Evolutionary conservation across 306 rosid species (phyloP).

Genomic region (Notholithocarpus densiflorus): DNA sequence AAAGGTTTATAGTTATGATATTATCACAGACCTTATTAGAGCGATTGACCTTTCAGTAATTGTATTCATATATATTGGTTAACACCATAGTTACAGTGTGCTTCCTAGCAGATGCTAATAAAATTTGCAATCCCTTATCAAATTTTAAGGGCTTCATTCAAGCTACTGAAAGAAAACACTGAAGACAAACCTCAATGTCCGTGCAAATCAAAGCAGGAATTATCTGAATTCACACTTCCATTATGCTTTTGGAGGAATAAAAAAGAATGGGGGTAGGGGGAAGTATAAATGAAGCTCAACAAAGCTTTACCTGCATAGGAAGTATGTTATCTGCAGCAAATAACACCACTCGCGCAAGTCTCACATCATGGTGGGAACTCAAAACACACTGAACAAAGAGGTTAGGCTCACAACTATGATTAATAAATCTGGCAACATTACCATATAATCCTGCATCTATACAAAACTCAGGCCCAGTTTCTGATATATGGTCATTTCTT

Average conservation of each 20-base stretch:
- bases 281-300: not conserved
- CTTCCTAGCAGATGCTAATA: too few relatives aligned
- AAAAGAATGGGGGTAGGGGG: not conserved
- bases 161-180: not conserved
- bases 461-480: constrained; percentile 72
- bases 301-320: constrained; percentile 71
- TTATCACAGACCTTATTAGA: too few relatives aligned
- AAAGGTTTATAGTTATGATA: too few relatives aligned
- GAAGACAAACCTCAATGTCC: not conserved
- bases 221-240: not conserved
- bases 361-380: constrained; percentile 76
- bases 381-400: constrained; percentile 93
- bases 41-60: too few relatives aligned
- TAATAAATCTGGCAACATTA: constrained; percentile 82
- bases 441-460: constrained; percentile 85
- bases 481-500: constrained; percentile 54
- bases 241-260: not conserved
- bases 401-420: constrained; percentile 93
- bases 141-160: not conserved
- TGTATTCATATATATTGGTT: too few relatives aligned
- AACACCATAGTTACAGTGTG: too few relatives aligned
- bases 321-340: constrained; percentile 96
- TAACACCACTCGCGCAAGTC: constrained; percentile 75
- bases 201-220: too few relatives aligned
- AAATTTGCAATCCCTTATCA: too few relatives aligned